Base-by-base conservation (phyloP, 2,329 filamentous ascomycete genomes). In the Beauveria brongniartii region DNA sequence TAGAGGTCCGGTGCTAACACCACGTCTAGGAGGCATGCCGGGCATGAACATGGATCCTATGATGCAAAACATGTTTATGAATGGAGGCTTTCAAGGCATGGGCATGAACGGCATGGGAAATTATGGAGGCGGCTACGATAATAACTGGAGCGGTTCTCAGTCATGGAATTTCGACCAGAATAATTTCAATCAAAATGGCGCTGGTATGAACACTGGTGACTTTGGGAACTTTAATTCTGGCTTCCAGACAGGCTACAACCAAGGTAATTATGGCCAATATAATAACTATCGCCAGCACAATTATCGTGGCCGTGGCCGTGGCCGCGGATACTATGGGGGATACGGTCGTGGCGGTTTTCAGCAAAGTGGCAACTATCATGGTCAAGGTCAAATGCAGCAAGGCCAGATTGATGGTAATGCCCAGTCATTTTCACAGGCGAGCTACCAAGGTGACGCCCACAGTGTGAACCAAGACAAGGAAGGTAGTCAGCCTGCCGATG, bases 121-220 rank as follows among this genome's bases (percentile, higher is more conserved):
- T 71, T 86, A 85, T 77, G 83, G 84, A 78, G 84, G 84, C 76
- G 82, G 83, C 73, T 81, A 72, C 82, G 87, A 88, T 83, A 85
- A 87, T 84, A 87, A 86, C 80, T 91, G 88, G 87, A 89, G 88
- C 81, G 82, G 82, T 80, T 87, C 88, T 78, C 87, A 90, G 79
- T 85, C 87, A 82, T 91, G 88, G 88, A 89, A 87, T 87, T 84
- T 85, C 82, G 84, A 85, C 82, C 87, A 89, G 88, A 88, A 90
- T 90, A 91, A 90, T 88, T 91, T 85, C 87, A 92, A 86, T 86
- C 80, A 88, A 89, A 91, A 85, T 89, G 86, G 85, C 84, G 83
- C 84, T 82, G 85, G 86, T 82, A 90, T 90, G 84, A 86, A 85
- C 78, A 82, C 82, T 81, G 86, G 87, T 89, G 88, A 90, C 79